These are phyloP conservation scores for Kazachstania viticola DNA, from an alignment of 805 yeast species.

Conservation along the genomic window DNA sequence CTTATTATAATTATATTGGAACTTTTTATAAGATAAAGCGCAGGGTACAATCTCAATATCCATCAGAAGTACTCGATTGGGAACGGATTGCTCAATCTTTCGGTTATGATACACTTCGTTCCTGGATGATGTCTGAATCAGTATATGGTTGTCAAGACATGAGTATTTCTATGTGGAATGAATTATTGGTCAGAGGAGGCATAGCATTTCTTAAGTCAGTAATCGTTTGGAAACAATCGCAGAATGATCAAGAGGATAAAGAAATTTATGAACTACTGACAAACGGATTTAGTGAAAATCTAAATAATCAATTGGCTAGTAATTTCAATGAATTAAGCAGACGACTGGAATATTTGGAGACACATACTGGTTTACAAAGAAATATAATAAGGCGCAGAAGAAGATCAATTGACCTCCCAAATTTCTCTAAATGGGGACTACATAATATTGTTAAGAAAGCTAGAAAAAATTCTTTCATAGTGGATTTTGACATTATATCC, in stretches of 20 bases:
- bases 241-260: not conserved
- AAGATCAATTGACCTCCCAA: conserved; percentile 5
- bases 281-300: conserved; percentile 5
- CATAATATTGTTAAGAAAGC: conserved; percentile 11
- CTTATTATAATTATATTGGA: conserved; percentile 12
- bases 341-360: no score
- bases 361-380: no score
- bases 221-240: conserved; percentile 17
- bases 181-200: conserved; percentile 9
- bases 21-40: conserved; percentile 10
- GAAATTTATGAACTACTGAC: no score
- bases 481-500: conserved; percentile 10
- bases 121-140: conserved; percentile 9
- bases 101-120: conserved; percentile 9
- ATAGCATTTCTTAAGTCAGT: conserved; percentile 9
- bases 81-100: conserved; percentile 7
- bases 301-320: not conserved
- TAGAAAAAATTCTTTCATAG: conserved; percentile 13
- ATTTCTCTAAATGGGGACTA: conserved; percentile 7
- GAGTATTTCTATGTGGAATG: conserved; percentile 9
- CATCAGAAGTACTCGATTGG: conserved; percentile 12
- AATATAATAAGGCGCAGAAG: no score
- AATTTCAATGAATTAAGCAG: conserved; percentile 1
- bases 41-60: conserved; percentile 4
- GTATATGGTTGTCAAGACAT: conserved; percentile 7